Percentiles rank a stretch among this genome's conserved stretches.
Conservation (phyloP, 495 filamentous ascomycete species). For the Penicillium chermesinum region DNA sequence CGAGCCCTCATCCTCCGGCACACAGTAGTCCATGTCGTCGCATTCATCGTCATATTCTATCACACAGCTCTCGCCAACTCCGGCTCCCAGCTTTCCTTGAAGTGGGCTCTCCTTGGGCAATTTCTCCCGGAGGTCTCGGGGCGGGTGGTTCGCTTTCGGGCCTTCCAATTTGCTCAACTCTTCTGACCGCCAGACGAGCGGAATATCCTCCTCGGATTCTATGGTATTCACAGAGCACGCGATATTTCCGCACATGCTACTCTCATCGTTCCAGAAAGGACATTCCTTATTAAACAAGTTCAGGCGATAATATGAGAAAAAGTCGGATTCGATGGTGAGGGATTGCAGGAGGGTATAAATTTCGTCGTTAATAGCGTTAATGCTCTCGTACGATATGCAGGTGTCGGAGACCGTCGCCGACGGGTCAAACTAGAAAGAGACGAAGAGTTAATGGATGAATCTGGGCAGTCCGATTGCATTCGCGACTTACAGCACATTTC, state of each 20-base stretch:
- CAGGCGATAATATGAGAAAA: slow-evolving; percentile 94
- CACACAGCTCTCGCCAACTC: slow-evolving; percentile 91
- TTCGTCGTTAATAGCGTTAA: slow-evolving; percentile 72
- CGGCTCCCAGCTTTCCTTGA: slow-evolving; percentile 74
- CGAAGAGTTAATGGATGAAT: neutral
- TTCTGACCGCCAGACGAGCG: slow-evolving; percentile 82
- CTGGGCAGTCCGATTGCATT: neutral
- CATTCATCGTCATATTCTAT: slow-evolving; percentile 98
- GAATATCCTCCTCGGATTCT: slow-evolving; percentile 91
- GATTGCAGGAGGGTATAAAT: slow-evolving; percentile 76
- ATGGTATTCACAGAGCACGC: slow-evolving; percentile 96
- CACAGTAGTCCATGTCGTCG: slow-evolving; percentile 94
- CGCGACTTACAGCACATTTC: slow-evolving; percentile 61
- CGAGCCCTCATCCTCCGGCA: slow-evolving; percentile 89
- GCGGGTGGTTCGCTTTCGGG: slow-evolving; percentile 83
- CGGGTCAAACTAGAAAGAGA: slow-evolving; percentile 52
- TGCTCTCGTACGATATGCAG: slow-evolving; percentile 84
- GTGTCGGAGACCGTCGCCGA: slow-evolving; percentile 72
- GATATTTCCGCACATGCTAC: slow-evolving; percentile 94
- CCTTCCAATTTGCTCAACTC: slow-evolving; percentile 91
- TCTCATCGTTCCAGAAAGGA: slow-evolving; percentile 92
- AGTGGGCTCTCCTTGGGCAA: slow-evolving; percentile 65
- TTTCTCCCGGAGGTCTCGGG: slow-evolving; percentile 62
- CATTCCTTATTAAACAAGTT: slow-evolving; percentile 95
- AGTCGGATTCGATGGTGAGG: slow-evolving; percentile 83